Base-by-base conservation (phyloP, 1,284 basidiomycete genomes). In the Leccinum subrobustum region DNA sequence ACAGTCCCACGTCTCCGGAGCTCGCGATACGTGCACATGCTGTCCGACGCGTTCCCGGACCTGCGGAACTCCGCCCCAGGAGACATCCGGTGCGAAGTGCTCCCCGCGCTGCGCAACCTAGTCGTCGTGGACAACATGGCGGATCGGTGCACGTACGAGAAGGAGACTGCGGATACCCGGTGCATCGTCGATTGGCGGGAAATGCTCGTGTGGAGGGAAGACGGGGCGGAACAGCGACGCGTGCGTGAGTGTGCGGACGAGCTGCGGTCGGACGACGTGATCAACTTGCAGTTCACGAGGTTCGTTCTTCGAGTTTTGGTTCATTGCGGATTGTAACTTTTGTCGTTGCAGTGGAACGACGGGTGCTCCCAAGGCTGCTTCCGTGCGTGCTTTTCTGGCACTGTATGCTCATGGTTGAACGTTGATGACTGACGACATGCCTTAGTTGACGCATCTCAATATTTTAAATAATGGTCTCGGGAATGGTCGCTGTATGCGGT, bases 211-310 rank as follows among this genome's bases (percentile, higher is more conserved):
- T 90, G 87, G 87, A 70, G 81, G 59, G 82, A 85, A 67, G 81
- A 81, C 58, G 70, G 75, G 42, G 42, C 8, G 39, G 39, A 42
- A 42, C 0, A 67, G 4, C 29, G 29, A 31, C 29, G 29, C 29
- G 39, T 31, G 48, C 74, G 75, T 56, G 76, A 81, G 27, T 74
- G 81, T 16, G 68, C 72, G 57, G 66, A 67, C 55, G 75, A 77
- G 6, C 64, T 87, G 60, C 59, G 79, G 12, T 82, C 83, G 48
- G 83, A 91, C 60, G 91, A 93, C 44, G 79, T 93, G 2, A 86
- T 92, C 58, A 94, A 93, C 68, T 67, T 94, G 61, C 92, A 93
- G 70, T 92, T 92, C 67, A 93, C 91, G 20, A 92, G 90, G 90
- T 89, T 62, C 8, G 75, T 29, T 25, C 14, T 29, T 29, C 65